Base-by-base conservation (phyloP, 148 eudicot genomes). In the Simmondsia chinensis region DNA sequence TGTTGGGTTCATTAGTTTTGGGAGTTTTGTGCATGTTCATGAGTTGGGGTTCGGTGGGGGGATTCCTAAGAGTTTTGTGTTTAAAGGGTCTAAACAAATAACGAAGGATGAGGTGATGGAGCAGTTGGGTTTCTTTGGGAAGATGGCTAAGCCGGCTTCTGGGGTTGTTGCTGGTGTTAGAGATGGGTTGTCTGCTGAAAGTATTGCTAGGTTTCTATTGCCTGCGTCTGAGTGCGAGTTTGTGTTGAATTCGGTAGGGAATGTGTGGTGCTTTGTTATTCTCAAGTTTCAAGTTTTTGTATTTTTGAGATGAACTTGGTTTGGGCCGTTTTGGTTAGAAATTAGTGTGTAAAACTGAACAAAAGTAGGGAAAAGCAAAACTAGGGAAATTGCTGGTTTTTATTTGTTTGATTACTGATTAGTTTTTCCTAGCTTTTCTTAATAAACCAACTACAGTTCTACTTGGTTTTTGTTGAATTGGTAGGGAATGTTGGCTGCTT, bases 221-320 rank as follows among this genome's bases (percentile, higher is more conserved):
- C 95, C 89, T 5, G 94, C 86, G 6, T 85, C 97, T 0, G 88
- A 91, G 19, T 85, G 97, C 45, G 97, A 76, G 57, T 91, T 91
- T 38, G 70, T 64, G 0, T 74, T 91, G 46, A 72, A 91, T 56
- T 57, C 95, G 95, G 97, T 91, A 82, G 46, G 42, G 24, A 40
- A 35, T 33, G 4, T 15, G 24, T 7, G 29, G 39, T 30, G 20
- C 17, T 57, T 42, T 28, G 23, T 41, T 26, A 11, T 25, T 22
- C 18, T 48, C n/a, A n/a, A n/a, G n/a, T n/a, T n/a, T n/a, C n/a
- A n/a, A n/a, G n/a, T n/a, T n/a, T n/a, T n/a, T n/a, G n/a, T n/a
- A n/a, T n/a, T n/a, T n/a, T n/a, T n/a, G n/a, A n/a, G n/a, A n/a
- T n/a, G n/a, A n/a, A n/a, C n/a, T n/a, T n/a, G n/a, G n/a, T n/a